Percentiles rank a stretch among this genome's conserved stretches.
Conservation (phyloP, 1,139 yeast species). For the Blastobotrys proliferans region DNA sequence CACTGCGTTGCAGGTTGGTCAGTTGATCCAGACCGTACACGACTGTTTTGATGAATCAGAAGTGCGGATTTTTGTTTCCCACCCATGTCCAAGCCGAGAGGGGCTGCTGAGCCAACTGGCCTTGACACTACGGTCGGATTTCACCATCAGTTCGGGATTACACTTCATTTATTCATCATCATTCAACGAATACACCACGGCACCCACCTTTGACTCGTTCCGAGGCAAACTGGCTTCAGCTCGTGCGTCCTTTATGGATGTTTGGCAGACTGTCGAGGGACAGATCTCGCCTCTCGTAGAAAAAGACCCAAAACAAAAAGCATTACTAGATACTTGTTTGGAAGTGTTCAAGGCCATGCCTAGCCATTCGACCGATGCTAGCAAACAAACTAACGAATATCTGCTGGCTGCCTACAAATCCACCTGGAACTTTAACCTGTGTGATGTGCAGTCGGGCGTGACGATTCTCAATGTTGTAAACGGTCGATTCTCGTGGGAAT, state of each 20-base stretch:
- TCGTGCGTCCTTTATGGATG: slow-evolving; percentile 56
- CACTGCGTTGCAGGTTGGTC: slow-evolving; percentile 66
- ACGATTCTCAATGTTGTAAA: slow-evolving; percentile 40
- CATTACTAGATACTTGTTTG: slow-evolving; percentile 50
- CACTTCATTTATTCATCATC: slow-evolving; percentile 71
- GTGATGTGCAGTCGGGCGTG: slow-evolving; percentile 53
- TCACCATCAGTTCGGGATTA: slow-evolving; percentile 65
- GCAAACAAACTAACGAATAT: slow-evolving; percentile 40
- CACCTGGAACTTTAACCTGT: slow-evolving; percentile 73
- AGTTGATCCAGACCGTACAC: slow-evolving; percentile 48
- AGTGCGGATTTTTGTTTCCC: slow-evolving; percentile 60
- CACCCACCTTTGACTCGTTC: slow-evolving; percentile 61
- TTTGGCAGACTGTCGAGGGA: slow-evolving; percentile 59
- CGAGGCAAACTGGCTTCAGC: slow-evolving; percentile 48
- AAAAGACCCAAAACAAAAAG: slow-evolving; percentile 34
- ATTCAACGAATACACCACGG: slow-evolving; percentile 63
- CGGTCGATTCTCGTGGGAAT: slow-evolving; percentile 43
- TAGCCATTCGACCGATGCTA: slow-evolving; percentile 38
- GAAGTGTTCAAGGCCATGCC: slow-evolving; percentile 66
- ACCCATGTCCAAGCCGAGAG: slow-evolving; percentile 63
- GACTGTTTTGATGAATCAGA: slow-evolving; percentile 41
- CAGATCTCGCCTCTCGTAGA: slow-evolving; percentile 44
- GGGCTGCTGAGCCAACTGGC: slow-evolving; percentile 68
- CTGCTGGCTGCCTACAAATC: slow-evolving; percentile 63
- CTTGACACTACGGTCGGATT: slow-evolving; percentile 64